Conservation (phyloP, 2,329 filamentous ascomycete species). For the Talaromyces sp. region DNA sequence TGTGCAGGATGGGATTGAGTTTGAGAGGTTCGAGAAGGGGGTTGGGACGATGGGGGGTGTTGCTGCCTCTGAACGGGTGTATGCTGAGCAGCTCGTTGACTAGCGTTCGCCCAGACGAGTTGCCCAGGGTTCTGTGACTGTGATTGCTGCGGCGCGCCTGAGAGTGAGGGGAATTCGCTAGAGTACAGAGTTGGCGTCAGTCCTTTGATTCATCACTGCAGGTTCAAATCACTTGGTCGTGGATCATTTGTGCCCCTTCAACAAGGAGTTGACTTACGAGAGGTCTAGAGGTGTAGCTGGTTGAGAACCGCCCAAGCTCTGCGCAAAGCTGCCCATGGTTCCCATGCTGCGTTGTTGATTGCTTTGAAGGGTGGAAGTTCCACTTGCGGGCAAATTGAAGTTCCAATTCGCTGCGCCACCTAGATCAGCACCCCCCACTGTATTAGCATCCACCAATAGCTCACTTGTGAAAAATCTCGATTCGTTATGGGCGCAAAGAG, state of each 20-base stretch:
- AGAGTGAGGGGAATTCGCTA: constrained; percentile 66
- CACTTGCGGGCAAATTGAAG: constrained; percentile 58
- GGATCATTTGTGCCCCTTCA: neutral
- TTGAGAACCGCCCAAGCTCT: constrained; percentile 58
- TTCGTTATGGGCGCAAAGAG: neutral
- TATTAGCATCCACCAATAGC: constrained; percentile 27
- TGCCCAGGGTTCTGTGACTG: constrained; percentile 55
- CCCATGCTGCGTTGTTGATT: constrained; percentile 55
- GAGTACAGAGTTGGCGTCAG: constrained; percentile 18
- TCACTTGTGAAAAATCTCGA: constrained; percentile 1
- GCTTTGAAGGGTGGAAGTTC: constrained; percentile 54
- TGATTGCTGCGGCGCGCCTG: constrained; percentile 58
- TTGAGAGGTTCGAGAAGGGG: constrained; percentile 45
- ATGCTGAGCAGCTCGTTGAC: constrained; percentile 56
- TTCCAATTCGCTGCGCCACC: constrained; percentile 61
- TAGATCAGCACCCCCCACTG: constrained; percentile 25
- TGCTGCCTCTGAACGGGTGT: constrained; percentile 58
- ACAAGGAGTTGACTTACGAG: constrained; percentile 51
- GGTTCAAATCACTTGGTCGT: neutral
- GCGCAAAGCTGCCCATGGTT: constrained; percentile 58
- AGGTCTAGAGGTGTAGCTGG: constrained; percentile 58
- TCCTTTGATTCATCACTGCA: neutral
- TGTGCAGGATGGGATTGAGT: constrained; percentile 43
- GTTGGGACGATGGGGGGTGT: constrained; percentile 45
- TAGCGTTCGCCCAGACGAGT: constrained; percentile 61